These are phyloP conservation scores for Rubia occidens DNA, from an alignment of 305 asterid genomes.

Conservation along the genomic window DNA sequence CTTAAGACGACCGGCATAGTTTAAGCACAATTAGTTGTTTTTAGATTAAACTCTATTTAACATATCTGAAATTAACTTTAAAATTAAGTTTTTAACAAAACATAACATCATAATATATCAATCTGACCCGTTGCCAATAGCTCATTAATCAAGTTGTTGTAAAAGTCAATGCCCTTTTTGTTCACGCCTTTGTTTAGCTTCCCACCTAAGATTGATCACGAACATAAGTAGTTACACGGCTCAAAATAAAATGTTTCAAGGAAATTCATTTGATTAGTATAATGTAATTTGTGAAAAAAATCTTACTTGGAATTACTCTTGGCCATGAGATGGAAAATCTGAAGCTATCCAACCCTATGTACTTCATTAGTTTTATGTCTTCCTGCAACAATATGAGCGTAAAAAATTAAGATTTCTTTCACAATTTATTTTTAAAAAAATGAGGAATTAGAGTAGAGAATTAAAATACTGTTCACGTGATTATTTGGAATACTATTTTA, in stretches of 20 bases:
- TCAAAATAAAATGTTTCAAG: not conserved
- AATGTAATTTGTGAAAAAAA: not conserved
- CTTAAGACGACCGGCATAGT: too few relatives aligned
- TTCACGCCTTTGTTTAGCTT: conserved; percentile 4
- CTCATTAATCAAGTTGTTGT: conserved; percentile 9
- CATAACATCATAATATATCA: too few relatives aligned
- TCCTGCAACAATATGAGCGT: not conserved
- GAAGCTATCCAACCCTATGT: conserved; percentile 3
- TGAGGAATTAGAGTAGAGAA: not conserved
- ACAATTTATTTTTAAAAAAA: too few relatives aligned
- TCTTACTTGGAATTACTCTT: conserved; percentile 8
- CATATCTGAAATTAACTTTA: too few relatives aligned
- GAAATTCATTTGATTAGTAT: not conserved
- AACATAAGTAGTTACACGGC: not conserved
- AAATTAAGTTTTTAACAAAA: too few relatives aligned
- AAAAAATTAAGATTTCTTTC: too few relatives aligned
- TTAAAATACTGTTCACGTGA: not conserved
- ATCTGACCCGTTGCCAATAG: not conserved
- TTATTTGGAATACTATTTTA: too few relatives aligned
- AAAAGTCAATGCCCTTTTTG: conserved; percentile 2
- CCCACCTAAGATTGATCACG: not conserved
- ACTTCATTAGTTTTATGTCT: conserved; percentile 12
- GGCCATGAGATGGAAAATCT: conserved; percentile 12
- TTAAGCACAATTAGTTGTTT: too few relatives aligned
- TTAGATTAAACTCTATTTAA: too few relatives aligned